Conservation (phyloP, 805 yeast genomes). For the Blastobotrys muscicola region DNA sequence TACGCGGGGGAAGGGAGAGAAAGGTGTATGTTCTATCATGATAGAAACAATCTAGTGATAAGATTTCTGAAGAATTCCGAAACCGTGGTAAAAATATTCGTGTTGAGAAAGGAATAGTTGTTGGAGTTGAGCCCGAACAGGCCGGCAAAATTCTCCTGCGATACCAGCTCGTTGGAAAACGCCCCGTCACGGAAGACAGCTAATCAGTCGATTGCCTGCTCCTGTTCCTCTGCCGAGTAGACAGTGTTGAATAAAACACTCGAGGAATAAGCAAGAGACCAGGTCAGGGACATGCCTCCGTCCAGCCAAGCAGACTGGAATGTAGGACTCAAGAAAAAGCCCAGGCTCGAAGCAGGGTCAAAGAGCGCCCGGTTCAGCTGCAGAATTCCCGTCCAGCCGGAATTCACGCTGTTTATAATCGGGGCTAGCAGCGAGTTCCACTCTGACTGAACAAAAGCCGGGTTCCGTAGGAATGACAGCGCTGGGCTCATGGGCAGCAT, state of each 20-base stretch:
- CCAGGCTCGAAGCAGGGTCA: conserved; percentile 55
- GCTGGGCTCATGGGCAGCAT: conserved; percentile 65
- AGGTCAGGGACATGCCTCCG: conserved; percentile 76
- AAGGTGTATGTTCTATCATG: too few relatives aligned
- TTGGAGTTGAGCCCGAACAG: too few relatives aligned
- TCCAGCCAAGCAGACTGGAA: conserved; percentile 56
- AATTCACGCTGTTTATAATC: conserved; percentile 35
- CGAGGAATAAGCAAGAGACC: conserved; percentile 72
- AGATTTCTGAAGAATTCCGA: too few relatives aligned
- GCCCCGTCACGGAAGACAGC: too few relatives aligned
- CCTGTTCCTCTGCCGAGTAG: neutral
- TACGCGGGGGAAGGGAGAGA: too few relatives aligned
- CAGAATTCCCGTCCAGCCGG: conserved; percentile 57
- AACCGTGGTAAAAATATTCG: too few relatives aligned
- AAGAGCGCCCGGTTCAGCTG: conserved; percentile 66
- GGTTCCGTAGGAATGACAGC: conserved; percentile 45
- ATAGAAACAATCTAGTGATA: too few relatives aligned
- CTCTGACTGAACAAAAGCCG: conserved; percentile 43
- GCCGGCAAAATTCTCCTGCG: too few relatives aligned
- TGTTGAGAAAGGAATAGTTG: too few relatives aligned
- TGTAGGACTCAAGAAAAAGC: conserved; percentile 44
- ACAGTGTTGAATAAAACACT: conserved; percentile 10
- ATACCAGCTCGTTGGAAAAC: too few relatives aligned
- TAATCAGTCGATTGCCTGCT: too few relatives aligned
- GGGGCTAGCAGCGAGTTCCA: conserved; percentile 45